These are phyloP conservation scores for Craterostigma plantagineum DNA, from an alignment of 257 asterid genomes.

Conservation along the genomic window DNA sequence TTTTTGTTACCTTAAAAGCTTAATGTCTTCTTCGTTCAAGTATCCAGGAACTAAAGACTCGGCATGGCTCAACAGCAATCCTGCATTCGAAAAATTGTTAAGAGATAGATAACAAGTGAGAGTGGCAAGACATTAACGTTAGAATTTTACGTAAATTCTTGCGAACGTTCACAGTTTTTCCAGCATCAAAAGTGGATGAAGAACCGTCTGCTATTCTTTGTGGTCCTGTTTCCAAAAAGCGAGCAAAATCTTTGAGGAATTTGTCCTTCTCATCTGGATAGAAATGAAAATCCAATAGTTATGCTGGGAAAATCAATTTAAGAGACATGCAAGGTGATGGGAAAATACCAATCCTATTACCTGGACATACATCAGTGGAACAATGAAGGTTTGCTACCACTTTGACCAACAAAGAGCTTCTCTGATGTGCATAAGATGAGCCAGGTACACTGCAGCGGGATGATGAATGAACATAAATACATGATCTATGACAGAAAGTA, in stretches of 20 bases:
- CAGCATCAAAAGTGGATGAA: slow-evolving; percentile 31
- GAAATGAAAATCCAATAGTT: no score
- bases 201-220: slow-evolving; percentile 22
- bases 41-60: slow-evolving; percentile 70
- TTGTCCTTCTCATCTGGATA: slow-evolving; percentile 86
- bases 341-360: slow-evolving; percentile 12
- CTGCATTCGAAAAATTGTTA: slow-evolving; percentile 21
- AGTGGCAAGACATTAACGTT: slow-evolving; percentile 4
- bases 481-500: background rate
- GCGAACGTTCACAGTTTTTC: slow-evolving; percentile 30
- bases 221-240: slow-evolving; percentile 43
- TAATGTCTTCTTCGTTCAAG: slow-evolving; percentile 80
- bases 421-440: slow-evolving; percentile 70
- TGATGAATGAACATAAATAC: background rate
- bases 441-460: slow-evolving; percentile 38
- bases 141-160: slow-evolving; percentile 46
- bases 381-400: slow-evolving; percentile 96
- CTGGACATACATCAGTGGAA: slow-evolving; percentile 83
- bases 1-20: slow-evolving; percentile 60
- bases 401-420: slow-evolving; percentile 83
- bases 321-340: background rate
- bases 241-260: slow-evolving; percentile 66
- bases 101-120: slow-evolving; percentile 8
- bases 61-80: slow-evolving; percentile 85
- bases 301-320: slow-evolving; percentile 7